Percentiles rank a stretch among this genome's conserved stretches.
Evolutionary conservation across 805 yeast genomes (phyloP).

Genomic region (Scheffersomyces ergatensis): DNA sequence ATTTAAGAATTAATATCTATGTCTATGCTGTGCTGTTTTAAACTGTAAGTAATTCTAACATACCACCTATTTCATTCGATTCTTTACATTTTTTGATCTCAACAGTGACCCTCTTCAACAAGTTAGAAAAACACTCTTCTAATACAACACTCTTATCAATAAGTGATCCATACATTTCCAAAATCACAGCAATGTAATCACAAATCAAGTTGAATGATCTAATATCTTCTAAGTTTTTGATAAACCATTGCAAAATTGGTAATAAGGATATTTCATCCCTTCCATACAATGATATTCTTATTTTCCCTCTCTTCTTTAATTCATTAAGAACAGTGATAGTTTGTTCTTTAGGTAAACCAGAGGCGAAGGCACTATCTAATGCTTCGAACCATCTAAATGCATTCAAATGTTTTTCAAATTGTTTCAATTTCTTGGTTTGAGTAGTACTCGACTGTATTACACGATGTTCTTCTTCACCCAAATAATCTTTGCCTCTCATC

Average conservation of each 20-base stretch:
- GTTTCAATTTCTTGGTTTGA: constrained; percentile 62
- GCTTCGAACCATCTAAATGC: constrained; percentile 94
- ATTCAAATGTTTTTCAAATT: constrained; percentile 79
- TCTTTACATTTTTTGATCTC: constrained; percentile 82
- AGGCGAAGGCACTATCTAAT: constrained; percentile 76
- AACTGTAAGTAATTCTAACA: constrained; percentile 79
- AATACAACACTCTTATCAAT: constrained; percentile 75
- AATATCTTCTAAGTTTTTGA: constrained; percentile 74
- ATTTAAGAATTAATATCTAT: no score
- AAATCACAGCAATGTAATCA: constrained; percentile 64
- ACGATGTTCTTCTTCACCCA: constrained; percentile 83
- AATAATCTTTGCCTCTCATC: constrained; percentile 88
- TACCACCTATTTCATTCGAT: constrained; percentile 87
- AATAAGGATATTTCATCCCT: constrained; percentile 85
- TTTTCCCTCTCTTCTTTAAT: constrained; percentile 84
- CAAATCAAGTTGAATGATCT: constrained; percentile 62
- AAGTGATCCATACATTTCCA: constrained; percentile 74
- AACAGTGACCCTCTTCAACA: constrained; percentile 57
- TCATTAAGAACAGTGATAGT: constrained; percentile 84
- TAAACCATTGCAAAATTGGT: constrained; percentile 83
- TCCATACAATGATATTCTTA: constrained; percentile 72
- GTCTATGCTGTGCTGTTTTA: constrained; percentile 14
- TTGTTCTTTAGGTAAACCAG: constrained; percentile 76
- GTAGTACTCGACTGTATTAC: constrained; percentile 56
- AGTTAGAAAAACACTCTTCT: constrained; percentile 63